Evolutionary conservation across 495 filamentous ascomycete species (phyloP), one percentile per base, ranked within the genome.

Genomic region (Annulohypoxylon stygium): DNA sequence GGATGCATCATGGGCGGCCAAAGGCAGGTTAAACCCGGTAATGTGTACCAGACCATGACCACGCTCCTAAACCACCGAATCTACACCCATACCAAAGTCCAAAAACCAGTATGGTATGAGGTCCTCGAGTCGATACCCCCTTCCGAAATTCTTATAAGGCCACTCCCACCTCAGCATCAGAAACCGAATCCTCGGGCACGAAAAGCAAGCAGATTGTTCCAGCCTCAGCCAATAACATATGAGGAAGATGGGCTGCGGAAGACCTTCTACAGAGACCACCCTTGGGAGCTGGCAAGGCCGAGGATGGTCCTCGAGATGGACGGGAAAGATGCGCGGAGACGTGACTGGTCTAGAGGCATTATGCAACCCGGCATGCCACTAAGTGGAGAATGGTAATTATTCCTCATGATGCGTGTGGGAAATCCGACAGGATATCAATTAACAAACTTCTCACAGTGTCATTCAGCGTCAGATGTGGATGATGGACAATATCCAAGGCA

Each of bases 251-350:
- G 85, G 69, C 83, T 98, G 73, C 90, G 96, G 57, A 83, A 76
- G 64, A 83, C 91, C 30, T 99, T 98, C 84, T 98, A 91, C 83
- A 86, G 85, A 68, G 95, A 99, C 80, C 96, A 99, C 81, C 96
- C 96, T 4, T 99, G 96, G 96, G 96, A 99, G 79, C 85, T 99
- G 76, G 96, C 97, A 33, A 87, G 96, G 71, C 96, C 96, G 59
- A 86, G 90, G 72, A 86, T 97, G 69, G 80, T 99, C 26, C 82
- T 97, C 11, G 96, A 99, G 82, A 86, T 89, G 75, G 90, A 95
- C 76, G 96, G 96, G 26, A 92, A 89, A 78, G 96, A 99, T 79
- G 86, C 83, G 41, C 85, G 89, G 72, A 84, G 82, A 54, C 89
- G 88, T 65, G 87, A 98, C 80, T 99, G 96, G 92, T 91, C 90